Base-by-base conservation (phyloP, 2,329 filamentous ascomycete species). In the Microsporum canis region DNA sequence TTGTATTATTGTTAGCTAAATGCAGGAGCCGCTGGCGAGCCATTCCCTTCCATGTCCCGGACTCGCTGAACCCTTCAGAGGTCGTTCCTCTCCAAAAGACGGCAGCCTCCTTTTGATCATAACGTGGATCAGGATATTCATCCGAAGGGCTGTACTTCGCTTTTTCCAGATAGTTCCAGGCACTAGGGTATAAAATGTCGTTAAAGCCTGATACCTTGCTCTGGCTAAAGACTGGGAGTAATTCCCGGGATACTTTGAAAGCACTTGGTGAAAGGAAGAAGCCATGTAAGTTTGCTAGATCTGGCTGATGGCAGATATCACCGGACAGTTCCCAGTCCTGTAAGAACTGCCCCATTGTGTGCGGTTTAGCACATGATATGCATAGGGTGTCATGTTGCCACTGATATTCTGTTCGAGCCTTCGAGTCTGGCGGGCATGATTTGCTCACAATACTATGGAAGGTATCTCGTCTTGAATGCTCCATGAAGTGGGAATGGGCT, bases 201-300 rank as follows among this genome's bases (percentile, higher is more conserved):
- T 81, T 84, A 73, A 88, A 92, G 3, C 85, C 84, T 51, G 82
- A 79, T 1, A 86, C 83, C 67, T 89, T 90, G 57, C 84, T 86
- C 62, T 88, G 81, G 64, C 88, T 88, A 73, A 94, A 94, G 8
- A 94, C 77, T 0, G 89, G 89, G 1, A 88, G 73, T 3, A 94
- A 78, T 23, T 85, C 78, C 63, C 83, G 80, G 0, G 86, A 81
- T 0, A 85, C 82, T 57, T 83, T 82, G 64, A 84, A 78, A 0
- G 81, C 78, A 5, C 86, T 82, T 0, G 86, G 82, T 0, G 82
- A 84, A 45, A 88, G 78, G 70, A 88, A 84, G 68, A 92, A 84
- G 47, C 88, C 87, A 67, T 92, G 88, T 0, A 92, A 78, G 63
- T 85, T 80, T 33, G 84, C 82, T 36, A 92, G 76, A 65, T 94